A percentile compares a stretch with the other conserved stretches of the same genome.
Evolutionary conservation across 148 eudicot species (phyloP).

Genomic region (Nyssa sinensis): DNA sequence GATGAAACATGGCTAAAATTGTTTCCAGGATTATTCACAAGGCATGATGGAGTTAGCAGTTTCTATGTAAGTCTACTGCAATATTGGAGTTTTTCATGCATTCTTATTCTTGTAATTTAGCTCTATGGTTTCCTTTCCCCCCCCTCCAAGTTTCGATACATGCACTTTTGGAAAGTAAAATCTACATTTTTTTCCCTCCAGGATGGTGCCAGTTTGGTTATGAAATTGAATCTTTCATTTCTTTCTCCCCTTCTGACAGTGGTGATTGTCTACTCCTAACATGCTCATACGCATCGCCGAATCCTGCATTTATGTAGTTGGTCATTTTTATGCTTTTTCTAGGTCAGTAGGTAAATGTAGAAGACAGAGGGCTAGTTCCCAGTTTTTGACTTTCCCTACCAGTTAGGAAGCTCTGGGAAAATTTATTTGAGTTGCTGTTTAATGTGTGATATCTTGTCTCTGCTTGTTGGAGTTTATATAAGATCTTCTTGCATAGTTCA

Average conservation of each 20-base stretch:
- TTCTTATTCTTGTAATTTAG: background rate
- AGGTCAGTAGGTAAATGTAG: background rate
- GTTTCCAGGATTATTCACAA: slow-evolving; percentile 68
- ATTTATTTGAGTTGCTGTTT: slow-evolving; percentile 1
- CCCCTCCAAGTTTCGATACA: background rate
- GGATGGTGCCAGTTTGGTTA: too few species aligned
- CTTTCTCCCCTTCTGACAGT: too few species aligned
- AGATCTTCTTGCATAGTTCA: background rate
- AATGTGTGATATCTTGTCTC: background rate
- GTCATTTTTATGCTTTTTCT: background rate
- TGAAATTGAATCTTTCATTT: too few species aligned
- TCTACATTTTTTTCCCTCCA: too few species aligned
- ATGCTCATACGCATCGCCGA: too few species aligned
- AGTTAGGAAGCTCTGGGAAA: slow-evolving; percentile 1
- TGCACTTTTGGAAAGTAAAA: background rate
- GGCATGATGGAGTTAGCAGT: slow-evolving; percentile 95
- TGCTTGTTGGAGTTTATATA: background rate
- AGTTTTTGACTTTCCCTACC: background rate
- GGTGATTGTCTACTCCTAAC: too few species aligned
- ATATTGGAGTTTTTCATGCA: background rate
- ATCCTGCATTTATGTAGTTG: too few species aligned
- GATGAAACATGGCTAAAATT: slow-evolving; percentile 98
- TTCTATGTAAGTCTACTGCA: slow-evolving; percentile 69
- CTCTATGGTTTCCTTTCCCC: background rate
- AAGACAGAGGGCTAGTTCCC: background rate